Evolutionary conservation across 805 yeast genomes (phyloP), one percentile per base, ranked within the genome.

Genomic region (Metschnikowia anglica): DNA sequence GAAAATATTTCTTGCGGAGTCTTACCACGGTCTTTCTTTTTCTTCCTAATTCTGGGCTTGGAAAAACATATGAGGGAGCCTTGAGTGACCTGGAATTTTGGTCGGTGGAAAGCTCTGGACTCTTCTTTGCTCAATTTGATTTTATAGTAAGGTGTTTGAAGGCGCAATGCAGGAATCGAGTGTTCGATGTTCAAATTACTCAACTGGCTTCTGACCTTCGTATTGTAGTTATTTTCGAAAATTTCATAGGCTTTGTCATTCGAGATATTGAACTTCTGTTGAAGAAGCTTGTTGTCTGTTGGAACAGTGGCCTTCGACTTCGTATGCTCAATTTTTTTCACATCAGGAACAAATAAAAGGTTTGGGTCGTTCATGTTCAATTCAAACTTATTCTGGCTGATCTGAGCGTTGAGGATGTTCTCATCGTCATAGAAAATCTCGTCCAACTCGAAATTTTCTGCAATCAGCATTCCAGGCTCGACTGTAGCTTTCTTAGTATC

Each of bases 161-260:
- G 70, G 37, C 93, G 74, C 20, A 80, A 58, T 0, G 99, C 97
- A 1, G 96, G 96, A 54, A 81, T 74, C 0, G 97, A 79, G 62
- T 93, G 99, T 56, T 93, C 98, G 49, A 93, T 89, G 38, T 79
- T 83, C 49, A 93, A 72, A 52, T 91, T 88, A 34, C 97, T 95
- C 55, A 93, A 81, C 5, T 95, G 95, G 2, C 96, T 81, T 61
- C 99, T 81, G 27, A 91, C 87, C 69, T 88, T 91, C 29, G 95
- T 81, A 60, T 89, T 95, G 61, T 90, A 89, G 56, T 88, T 90
- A 44, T 81, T 85, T 57, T 85, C 85, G 52, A 93, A 70, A 40
- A 84, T 66, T 44, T 88, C 95, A 62, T 93, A 93, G 32, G 84
- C 85, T 33, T 78, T 76, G 63, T 93, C 99, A 63, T 93, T 93